Conservation (phyloP, 306 rosid species). For the Lotus japonicus region DNA sequence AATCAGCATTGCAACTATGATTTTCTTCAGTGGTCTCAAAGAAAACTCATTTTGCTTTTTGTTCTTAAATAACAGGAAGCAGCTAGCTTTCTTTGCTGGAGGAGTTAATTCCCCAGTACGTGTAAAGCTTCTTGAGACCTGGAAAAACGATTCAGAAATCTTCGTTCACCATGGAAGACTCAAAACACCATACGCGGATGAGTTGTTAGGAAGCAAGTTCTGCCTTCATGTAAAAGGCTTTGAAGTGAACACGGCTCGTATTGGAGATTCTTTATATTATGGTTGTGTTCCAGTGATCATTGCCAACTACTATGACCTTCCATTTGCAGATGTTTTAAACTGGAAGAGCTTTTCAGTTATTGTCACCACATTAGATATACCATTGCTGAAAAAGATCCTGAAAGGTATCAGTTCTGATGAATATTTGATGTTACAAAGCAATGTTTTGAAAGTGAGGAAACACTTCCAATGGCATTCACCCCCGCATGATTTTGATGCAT, state of each 20-base stretch:
- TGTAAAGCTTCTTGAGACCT: slow-evolving; percentile 37
- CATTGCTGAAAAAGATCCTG: slow-evolving; percentile 53
- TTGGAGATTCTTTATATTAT: slow-evolving; percentile 68
- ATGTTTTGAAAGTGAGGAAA: slow-evolving; percentile 58
- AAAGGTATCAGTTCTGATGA: slow-evolving; percentile 42
- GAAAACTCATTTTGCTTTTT: not conserved
- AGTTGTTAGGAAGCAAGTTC: slow-evolving; percentile 68
- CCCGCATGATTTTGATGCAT: slow-evolving; percentile 60
- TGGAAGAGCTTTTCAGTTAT: slow-evolving; percentile 65
- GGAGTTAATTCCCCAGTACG: slow-evolving; percentile 59
- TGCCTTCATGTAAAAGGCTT: slow-evolving; percentile 88
- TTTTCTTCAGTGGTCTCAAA: not conserved
- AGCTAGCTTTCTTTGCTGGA: slow-evolving; percentile 85
- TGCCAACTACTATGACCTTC: slow-evolving; percentile 76
- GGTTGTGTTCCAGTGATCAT: slow-evolving; percentile 85
- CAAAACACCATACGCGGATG: slow-evolving; percentile 71
- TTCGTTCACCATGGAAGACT: slow-evolving; percentile 70
- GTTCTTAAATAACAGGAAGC: slow-evolving; percentile 36
- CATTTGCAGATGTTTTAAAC: slow-evolving; percentile 63
- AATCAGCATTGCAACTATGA: not conserved
- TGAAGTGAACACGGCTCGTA: slow-evolving; percentile 84
- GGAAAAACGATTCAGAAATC: slow-evolving; percentile 72
- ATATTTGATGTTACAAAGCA: slow-evolving; percentile 43
- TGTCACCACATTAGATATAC: slow-evolving; percentile 54
- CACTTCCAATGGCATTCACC: slow-evolving; percentile 82